Evolutionary conservation across 495 filamentous ascomycete species (phyloP).

Genomic region (Articulospora tetracladia): DNA sequence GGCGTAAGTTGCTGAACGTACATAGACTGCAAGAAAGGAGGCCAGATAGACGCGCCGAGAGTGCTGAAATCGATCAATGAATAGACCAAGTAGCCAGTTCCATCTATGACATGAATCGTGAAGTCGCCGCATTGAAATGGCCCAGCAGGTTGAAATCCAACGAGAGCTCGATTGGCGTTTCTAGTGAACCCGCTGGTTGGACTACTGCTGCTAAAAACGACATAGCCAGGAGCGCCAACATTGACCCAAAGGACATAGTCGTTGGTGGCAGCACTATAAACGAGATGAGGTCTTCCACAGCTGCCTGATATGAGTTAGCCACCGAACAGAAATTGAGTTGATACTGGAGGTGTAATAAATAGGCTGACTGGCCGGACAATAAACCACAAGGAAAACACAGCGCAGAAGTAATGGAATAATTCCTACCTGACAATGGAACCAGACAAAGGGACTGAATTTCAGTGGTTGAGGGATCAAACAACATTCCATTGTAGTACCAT

Average conservation of each 20-base stretch:
- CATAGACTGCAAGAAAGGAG: constrained; percentile 17
- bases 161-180: constrained; percentile 6
- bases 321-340: no score
- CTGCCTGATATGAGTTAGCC: not conserved
- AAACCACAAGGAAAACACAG: no score
- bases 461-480: constrained; percentile 13
- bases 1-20: constrained; percentile 19
- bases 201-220: constrained; percentile 7
- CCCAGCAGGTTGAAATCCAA: constrained; percentile 15
- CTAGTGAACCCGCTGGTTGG: constrained; percentile 10
- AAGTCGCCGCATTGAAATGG: constrained; percentile 17
- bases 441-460: constrained; percentile 10
- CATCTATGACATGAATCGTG: constrained; percentile 14
- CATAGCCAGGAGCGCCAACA: constrained; percentile 12
- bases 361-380: no score
- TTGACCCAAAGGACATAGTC: constrained; percentile 18
- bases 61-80: constrained; percentile 17
- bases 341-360: no score
- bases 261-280: constrained; percentile 9
- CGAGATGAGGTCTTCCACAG: constrained; percentile 15
- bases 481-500: constrained; percentile 15
- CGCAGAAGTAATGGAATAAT: no score
- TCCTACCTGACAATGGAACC: not conserved
- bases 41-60: constrained; percentile 16
- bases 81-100: constrained; percentile 17